These are phyloP conservation scores for Aspergillus ochraceoroseus DNA, from an alignment of 2,329 filamentous ascomycete genomes.

Conservation along the genomic window DNA sequence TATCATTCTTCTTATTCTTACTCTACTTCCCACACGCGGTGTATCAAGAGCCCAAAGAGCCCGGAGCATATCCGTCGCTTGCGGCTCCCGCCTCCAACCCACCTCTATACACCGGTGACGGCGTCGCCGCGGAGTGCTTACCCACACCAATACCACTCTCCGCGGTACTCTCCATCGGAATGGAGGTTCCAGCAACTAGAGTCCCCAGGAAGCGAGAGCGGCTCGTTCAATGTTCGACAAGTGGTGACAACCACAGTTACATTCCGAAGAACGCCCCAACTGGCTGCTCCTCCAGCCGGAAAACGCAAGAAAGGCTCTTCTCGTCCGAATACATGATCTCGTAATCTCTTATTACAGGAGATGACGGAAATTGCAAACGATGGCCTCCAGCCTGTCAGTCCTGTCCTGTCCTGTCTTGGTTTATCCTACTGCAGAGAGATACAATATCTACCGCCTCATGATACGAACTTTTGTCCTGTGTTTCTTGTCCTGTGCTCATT, in stretches of 20 bases:
- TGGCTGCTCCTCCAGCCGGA: conserved; percentile 83
- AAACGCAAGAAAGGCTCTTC: conserved; percentile 67
- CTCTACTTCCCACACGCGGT: too few relatives aligned
- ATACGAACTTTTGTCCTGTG: too few relatives aligned
- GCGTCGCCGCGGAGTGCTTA: conserved; percentile 59
- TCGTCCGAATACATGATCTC: conserved; percentile 1
- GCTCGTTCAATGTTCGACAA: conserved; percentile 67
- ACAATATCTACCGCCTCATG: too few relatives aligned
- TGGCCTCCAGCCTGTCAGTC: too few relatives aligned
- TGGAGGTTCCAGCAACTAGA: conserved; percentile 66
- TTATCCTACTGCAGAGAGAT: too few relatives aligned
- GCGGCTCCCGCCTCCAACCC: conserved; percentile 67
- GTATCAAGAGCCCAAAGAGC: conserved; percentile 51
- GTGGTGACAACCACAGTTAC: conserved; percentile 89
- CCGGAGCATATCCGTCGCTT: conserved; percentile 55
- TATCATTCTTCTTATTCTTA: too few relatives aligned
- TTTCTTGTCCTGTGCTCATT: too few relatives aligned
- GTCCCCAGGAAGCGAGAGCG: conserved; percentile 50
- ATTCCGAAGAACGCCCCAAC: conserved; percentile 62
- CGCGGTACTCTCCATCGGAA: conserved; percentile 61
- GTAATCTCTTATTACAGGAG: background rate
- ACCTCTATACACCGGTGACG: conserved; percentile 60
- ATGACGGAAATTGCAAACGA: too few relatives aligned
- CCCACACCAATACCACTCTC: conserved; percentile 8
- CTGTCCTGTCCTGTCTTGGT: too few relatives aligned